A percentile compares a stretch with the other conserved stretches of the same genome.
Evolutionary conservation across 805 yeast species (phyloP).

Genomic region (Ogataea nonfermentans): DNA sequence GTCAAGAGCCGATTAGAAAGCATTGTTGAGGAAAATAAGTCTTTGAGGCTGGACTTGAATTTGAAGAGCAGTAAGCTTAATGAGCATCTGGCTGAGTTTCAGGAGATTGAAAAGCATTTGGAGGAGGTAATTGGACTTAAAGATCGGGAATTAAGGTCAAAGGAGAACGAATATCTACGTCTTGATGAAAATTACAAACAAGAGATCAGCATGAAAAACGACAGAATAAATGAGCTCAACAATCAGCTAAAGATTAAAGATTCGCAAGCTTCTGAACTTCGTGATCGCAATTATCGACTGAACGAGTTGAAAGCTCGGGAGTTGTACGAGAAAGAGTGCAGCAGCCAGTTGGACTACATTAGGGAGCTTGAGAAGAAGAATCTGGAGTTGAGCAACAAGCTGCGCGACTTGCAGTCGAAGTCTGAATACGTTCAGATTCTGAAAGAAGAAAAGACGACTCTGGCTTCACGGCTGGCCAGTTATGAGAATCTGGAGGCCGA

Average conservation of each 20-base stretch:
- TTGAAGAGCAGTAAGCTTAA: slow-evolving; percentile 4
- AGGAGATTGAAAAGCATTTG: slow-evolving; percentile 7
- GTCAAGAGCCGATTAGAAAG: background rate
- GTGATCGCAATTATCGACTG: slow-evolving; percentile 4
- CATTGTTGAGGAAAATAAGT: slow-evolving; percentile 5
- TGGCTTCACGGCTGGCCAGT: slow-evolving; percentile 38
- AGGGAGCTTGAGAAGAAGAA: slow-evolving; percentile 51
- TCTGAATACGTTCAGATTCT: slow-evolving; percentile 48
- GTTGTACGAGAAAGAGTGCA: slow-evolving; percentile 31
- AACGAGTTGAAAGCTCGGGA: slow-evolving; percentile 33
- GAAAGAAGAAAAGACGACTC: slow-evolving; percentile 50
- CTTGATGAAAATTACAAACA: background rate
- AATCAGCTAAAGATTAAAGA: slow-evolving; percentile 15
- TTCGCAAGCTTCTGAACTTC: slow-evolving; percentile 11
- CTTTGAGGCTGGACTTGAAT: slow-evolving; percentile 7
- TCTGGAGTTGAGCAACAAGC: slow-evolving; percentile 50
- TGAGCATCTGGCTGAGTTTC: slow-evolving; percentile 21
- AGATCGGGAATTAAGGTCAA: slow-evolving; percentile 4
- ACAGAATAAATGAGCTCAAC: slow-evolving; percentile 26
- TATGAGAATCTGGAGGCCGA: slow-evolving; percentile 44
- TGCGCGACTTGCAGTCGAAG: slow-evolving; percentile 47
- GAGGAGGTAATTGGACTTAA: slow-evolving; percentile 5
- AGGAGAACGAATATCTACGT: slow-evolving; percentile 2
- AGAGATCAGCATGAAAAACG: slow-evolving; percentile 2
- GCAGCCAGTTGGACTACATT: slow-evolving; percentile 43